Evolutionary conservation across 441 rosid species (phyloP).

Genomic region (Pelargonium citronellum): DNA sequence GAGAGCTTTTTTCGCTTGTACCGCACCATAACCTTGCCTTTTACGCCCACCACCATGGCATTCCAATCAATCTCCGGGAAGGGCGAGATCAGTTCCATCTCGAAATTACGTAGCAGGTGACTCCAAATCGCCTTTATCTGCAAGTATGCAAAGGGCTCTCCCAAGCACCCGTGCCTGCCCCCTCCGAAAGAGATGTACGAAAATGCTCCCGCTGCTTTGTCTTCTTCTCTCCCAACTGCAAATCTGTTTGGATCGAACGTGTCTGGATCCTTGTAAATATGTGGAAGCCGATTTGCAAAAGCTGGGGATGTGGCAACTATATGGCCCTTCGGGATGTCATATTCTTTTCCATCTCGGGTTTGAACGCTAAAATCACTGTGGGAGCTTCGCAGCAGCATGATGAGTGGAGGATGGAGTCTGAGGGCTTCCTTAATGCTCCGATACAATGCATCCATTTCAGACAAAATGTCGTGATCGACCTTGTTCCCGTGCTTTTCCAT

Average conservation of each 20-base stretch:
- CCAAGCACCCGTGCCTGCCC: constrained; percentile 97
- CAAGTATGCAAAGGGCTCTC: constrained; percentile 95
- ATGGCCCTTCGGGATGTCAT: constrained; percentile 92
- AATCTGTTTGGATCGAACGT: constrained; percentile 81
- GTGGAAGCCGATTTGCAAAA: constrained; percentile 87
- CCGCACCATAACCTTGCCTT: constrained; percentile 93
- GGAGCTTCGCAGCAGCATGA: constrained; percentile 82
- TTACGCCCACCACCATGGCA: constrained; percentile 99
- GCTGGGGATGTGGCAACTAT: constrained; percentile 95
- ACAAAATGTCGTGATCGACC: constrained; percentile 78
- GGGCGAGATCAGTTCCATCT: constrained; percentile 76
- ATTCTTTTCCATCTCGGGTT: constrained; percentile 70
- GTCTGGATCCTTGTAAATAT: constrained; percentile 75
- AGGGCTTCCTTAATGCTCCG: constrained; percentile 96
- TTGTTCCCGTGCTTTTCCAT: constrained; percentile 72
- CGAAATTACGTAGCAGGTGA: constrained; percentile 89
- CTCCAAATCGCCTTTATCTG: constrained; percentile 99
- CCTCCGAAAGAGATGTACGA: constrained; percentile 92
- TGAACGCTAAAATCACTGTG: constrained; percentile 82
- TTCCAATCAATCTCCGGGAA: constrained; percentile 99
- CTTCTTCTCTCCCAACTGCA: constrained; percentile 87
- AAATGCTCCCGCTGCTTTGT: constrained; percentile 80
- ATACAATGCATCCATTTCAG: constrained; percentile 88
- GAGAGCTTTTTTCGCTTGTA: constrained; percentile 69
- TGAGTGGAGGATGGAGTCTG: constrained; percentile 92